Evolutionary conservation across 257 asterid species (phyloP).

Genomic region (Schizonepeta tenuifolia): DNA sequence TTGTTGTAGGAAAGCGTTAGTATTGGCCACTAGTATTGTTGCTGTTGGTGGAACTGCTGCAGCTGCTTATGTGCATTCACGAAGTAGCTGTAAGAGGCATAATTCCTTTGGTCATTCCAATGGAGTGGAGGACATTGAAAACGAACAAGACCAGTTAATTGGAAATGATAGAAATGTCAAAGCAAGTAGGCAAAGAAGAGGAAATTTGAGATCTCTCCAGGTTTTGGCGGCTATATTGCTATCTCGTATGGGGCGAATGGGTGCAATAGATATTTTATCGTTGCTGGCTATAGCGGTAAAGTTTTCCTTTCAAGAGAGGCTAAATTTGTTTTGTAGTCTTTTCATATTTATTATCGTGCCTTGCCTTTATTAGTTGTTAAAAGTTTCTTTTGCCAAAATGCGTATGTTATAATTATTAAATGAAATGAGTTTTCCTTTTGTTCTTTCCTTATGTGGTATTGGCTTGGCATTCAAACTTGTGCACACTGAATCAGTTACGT

Average conservation of each 20-base stretch:
- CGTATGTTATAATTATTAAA: constrained; percentile 8
- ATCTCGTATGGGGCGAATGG: constrained; percentile 86
- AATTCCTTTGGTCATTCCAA: constrained; percentile 49
- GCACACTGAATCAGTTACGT: constrained; percentile 10
- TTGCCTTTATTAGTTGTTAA: constrained; percentile 15
- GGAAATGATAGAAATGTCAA: constrained; percentile 60
- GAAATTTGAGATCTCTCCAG: constrained; percentile 86
- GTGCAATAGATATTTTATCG: constrained; percentile 72
- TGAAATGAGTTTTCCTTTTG: background rate
- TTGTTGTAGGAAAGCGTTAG: constrained; percentile 71
- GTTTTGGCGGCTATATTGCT: constrained; percentile 85
- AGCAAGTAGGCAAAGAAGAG: constrained; percentile 78
- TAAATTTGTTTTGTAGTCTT: constrained; percentile 22
- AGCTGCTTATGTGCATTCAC: constrained; percentile 76
- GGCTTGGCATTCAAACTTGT: background rate
- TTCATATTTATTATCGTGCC: constrained; percentile 16
- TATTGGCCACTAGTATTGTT: constrained; percentile 84
- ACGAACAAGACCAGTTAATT: constrained; percentile 44
- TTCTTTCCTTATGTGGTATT: constrained; percentile 22
- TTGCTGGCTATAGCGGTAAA: constrained; percentile 91
- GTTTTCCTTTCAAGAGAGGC: constrained; percentile 35
- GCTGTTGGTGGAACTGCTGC: constrained; percentile 95
- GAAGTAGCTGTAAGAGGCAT: constrained; percentile 48
- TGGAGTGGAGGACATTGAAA: constrained; percentile 49
- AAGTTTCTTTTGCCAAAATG: background rate